Evolutionary conservation across 768 basidiomycete species (phyloP), one percentile per base, ranked within the genome.

Genomic region (Pisolithus marmoratus): DNA sequence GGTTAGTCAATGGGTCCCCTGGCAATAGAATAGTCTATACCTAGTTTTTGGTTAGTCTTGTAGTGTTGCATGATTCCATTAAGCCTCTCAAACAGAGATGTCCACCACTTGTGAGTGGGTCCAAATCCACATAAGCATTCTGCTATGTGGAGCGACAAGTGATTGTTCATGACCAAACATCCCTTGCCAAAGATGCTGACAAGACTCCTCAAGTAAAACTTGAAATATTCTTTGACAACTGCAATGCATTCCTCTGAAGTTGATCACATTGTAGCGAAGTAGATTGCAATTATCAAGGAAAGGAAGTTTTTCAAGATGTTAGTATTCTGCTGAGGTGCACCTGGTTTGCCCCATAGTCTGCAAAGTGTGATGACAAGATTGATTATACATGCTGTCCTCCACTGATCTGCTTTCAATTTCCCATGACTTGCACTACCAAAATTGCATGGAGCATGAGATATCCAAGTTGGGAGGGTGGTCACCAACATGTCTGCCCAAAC

Each of bases 91-190:
- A 66, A 72, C 11, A 61, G 60, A 36, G 58, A 59, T 6, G 59
- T 54, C 53, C 64, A 54, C 46, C 61, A 64, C 29, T 58, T 54
- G 54, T 68, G 69, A 14, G 49, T 50, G 0, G 63, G 69, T 8
- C 68, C 66, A 56, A 68, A 60, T 1, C 48, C 15, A 2, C 52
- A 49, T 2, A 78, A 52, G 22, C 62, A 58, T 3, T 63, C 51
- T 0, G 56, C 53, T 23, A 74, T 55, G 56, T 78, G 76, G 17
- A 79, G 56, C 1, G 70, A 52, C 3, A 73, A 44, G 52, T 77
- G 77, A 9, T 77, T 73, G 41, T 74, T 72, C 2, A 8, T 4
- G 9, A 49, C 38, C 15, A 51, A 26, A 17, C 29, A n/a, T 36
- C 36, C 62, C 8, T 8, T 5, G n/a, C 9, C 38, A n/a, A 53